Percentiles rank a stretch among this genome's conserved stretches.
Evolutionary conservation across 108 stramenopile genomes (phyloP).

Genomic region (Epithemia pelagica): DNA sequence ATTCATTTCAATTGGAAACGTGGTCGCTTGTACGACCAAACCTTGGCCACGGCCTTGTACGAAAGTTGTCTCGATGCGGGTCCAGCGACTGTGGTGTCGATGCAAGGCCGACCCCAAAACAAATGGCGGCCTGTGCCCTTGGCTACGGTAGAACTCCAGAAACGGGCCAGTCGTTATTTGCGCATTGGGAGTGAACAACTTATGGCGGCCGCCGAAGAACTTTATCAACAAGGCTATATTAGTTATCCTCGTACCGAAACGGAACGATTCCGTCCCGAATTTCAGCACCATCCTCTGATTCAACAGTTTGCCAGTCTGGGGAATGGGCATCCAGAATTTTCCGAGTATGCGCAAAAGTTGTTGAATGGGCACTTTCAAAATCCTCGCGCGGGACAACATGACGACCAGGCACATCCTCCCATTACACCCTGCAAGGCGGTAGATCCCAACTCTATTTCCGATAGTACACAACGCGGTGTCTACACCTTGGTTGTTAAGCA

Average conservation of each 20-base stretch:
- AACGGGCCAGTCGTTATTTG: conserved; percentile 84
- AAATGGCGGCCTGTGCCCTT: conserved; percentile 92
- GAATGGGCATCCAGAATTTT: conserved; percentile 21
- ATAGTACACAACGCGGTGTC: conserved; percentile 63
- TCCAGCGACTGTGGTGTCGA: conserved; percentile 62
- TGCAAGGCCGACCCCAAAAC: conserved; percentile 71
- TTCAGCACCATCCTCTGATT: conserved; percentile 71
- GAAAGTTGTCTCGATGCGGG: conserved; percentile 83
- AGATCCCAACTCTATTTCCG: conserved; percentile 63
- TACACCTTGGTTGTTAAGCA: conserved; percentile 93
- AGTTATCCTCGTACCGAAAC: conserved; percentile 98
- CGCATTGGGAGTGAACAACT: conserved; percentile 83
- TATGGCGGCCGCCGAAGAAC: conserved; percentile 92
- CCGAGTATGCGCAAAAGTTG: conserved; percentile 61
- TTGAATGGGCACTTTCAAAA: conserved; percentile 66
- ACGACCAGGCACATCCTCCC: conserved; percentile 98
- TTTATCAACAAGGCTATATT: conserved; percentile 91
- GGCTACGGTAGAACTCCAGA: conserved; percentile 97
- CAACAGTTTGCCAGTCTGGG: conserved; percentile 55
- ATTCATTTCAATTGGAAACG: conserved; percentile 86
- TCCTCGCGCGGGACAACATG: conserved; percentile 77
- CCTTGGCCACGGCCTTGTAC: conserved; percentile 60
- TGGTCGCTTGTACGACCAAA: conserved; percentile 80
- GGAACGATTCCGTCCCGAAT: conserved; percentile 86
- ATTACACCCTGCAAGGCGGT: conserved; percentile 96